These are phyloP conservation scores for Verticillium klebahnii DNA, from an alignment of 2,329 filamentous ascomycete species.

Conservation along the genomic window DNA sequence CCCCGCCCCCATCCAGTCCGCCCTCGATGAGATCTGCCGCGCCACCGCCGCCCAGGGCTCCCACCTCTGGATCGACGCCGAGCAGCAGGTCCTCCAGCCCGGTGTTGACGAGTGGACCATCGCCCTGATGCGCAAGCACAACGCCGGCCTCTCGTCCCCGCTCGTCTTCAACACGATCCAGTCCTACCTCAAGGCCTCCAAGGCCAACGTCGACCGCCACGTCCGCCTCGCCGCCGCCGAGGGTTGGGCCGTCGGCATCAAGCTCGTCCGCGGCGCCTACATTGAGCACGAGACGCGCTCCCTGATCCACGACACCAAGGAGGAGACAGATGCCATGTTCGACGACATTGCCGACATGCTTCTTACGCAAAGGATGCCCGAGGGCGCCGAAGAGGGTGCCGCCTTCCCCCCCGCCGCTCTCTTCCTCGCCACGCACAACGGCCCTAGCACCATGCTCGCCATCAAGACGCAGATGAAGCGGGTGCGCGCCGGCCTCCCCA, in stretches of 20 bases:
- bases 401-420: slow-evolving; percentile 41
- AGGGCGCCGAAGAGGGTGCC: slow-evolving; percentile 24
- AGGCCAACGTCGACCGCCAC: slow-evolving; percentile 35
- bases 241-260: slow-evolving; percentile 48
- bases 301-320: slow-evolving; percentile 48
- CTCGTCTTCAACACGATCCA: slow-evolving; percentile 51
- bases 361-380: slow-evolving; percentile 8
- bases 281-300: slow-evolving; percentile 42
- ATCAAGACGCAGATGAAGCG: slow-evolving; percentile 37
- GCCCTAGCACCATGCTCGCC: slow-evolving; percentile 33
- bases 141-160: slow-evolving; percentile 26
- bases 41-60: slow-evolving; percentile 32
- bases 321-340: slow-evolving; percentile 48
- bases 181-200: slow-evolving; percentile 47
- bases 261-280: slow-evolving; percentile 54
- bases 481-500: slow-evolving; percentile 25
- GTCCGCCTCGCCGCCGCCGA: slow-evolving; percentile 38
- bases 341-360: slow-evolving; percentile 33
- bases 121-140: slow-evolving; percentile 32
- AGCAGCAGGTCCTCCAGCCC: slow-evolving; percentile 38
- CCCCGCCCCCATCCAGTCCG: slow-evolving; percentile 35
- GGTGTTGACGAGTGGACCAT: slow-evolving; percentile 29
- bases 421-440: slow-evolving; percentile 51
- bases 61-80: slow-evolving; percentile 40
- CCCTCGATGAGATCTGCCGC: slow-evolving; percentile 33